Evolutionary conservation across 306 rosid species (phyloP).

Genomic region (Fagus sylvatica): DNA sequence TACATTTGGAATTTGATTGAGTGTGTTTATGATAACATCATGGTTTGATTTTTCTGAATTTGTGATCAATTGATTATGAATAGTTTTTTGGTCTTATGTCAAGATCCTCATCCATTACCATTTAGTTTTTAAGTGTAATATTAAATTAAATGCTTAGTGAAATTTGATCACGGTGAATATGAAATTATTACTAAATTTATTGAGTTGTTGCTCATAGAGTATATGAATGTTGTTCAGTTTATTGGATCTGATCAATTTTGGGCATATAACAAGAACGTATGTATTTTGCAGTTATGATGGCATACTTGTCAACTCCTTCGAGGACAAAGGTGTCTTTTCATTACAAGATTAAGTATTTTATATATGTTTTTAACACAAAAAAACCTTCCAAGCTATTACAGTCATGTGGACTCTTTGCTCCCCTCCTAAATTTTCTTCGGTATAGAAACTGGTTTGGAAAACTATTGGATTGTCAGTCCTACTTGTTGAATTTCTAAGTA

Average conservation of each 20-base stretch:
- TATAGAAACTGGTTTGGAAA: background rate
- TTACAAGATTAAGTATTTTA: conserved; percentile 51
- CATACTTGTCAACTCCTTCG: conserved; percentile 71
- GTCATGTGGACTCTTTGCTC: conserved; percentile 22
- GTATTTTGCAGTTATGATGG: conserved; percentile 77
- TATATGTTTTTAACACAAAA: conserved; percentile 10
- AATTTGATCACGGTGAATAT: background rate
- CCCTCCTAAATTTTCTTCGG: conserved; percentile 1
- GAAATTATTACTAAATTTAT: conserved; percentile 5
- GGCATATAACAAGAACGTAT: conserved; percentile 25
- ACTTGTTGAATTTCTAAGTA: too few species aligned
- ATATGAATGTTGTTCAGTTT: background rate
- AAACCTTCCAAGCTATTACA: conserved; percentile 9
- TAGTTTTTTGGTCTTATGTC: background rate
- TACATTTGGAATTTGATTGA: background rate
- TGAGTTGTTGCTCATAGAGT: background rate
- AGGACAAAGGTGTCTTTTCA: conserved; percentile 72
- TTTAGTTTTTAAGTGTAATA: background rate
- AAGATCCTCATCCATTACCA: background rate
- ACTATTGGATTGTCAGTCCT: background rate
- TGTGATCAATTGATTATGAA: background rate
- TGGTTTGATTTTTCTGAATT: background rate
- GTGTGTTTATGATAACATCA: background rate
- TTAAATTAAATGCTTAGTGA: background rate
- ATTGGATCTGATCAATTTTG: conserved; percentile 22